These are phyloP conservation scores for Eucalyptus marginata DNA, from an alignment of 345 rosid species.

Conservation along the genomic window DNA sequence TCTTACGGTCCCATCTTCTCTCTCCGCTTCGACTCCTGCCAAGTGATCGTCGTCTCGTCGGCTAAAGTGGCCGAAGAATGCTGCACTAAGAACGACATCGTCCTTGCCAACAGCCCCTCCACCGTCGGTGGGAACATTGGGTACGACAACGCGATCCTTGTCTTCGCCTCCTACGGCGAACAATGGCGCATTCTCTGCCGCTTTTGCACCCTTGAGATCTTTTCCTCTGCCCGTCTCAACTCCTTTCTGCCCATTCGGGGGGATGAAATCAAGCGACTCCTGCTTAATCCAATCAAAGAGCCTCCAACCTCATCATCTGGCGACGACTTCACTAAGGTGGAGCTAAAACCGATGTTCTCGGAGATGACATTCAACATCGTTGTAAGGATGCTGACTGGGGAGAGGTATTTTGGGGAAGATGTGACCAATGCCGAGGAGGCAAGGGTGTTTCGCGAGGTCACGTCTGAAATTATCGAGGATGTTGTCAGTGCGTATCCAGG, in stretches of 20 bases:
- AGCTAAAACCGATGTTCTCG: background rate
- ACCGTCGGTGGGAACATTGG: background rate
- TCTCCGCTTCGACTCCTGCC: slow-evolving; percentile 7
- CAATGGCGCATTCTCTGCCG: slow-evolving; percentile 43
- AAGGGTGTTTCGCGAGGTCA: slow-evolving; percentile 1
- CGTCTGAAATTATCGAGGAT: background rate
- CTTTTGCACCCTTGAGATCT: slow-evolving; percentile 16
- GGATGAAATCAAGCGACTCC: slow-evolving; percentile 7
- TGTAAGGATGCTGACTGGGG: background rate
- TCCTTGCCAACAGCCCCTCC: slow-evolving; percentile 10
- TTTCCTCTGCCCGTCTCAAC: slow-evolving; percentile 17
- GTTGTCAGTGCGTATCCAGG: slow-evolving; percentile 17
- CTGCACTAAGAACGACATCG: slow-evolving; percentile 11
- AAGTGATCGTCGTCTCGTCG: slow-evolving; percentile 1
- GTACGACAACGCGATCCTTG: slow-evolving; percentile 19
- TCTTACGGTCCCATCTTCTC: background rate
- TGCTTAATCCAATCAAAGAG: background rate
- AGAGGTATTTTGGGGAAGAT: slow-evolving; percentile 8
- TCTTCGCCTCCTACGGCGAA: slow-evolving; percentile 18
- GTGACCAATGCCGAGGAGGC: slow-evolving; percentile 9
- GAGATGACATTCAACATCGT: background rate
- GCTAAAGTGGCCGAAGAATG: background rate
- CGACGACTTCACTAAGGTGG: background rate
- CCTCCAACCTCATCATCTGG: no score
- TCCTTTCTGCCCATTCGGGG: slow-evolving; percentile 1